These are phyloP conservation scores for Cyclocybe aegerita DNA, from an alignment of 768 basidiomycete genomes.

Conservation along the genomic window DNA sequence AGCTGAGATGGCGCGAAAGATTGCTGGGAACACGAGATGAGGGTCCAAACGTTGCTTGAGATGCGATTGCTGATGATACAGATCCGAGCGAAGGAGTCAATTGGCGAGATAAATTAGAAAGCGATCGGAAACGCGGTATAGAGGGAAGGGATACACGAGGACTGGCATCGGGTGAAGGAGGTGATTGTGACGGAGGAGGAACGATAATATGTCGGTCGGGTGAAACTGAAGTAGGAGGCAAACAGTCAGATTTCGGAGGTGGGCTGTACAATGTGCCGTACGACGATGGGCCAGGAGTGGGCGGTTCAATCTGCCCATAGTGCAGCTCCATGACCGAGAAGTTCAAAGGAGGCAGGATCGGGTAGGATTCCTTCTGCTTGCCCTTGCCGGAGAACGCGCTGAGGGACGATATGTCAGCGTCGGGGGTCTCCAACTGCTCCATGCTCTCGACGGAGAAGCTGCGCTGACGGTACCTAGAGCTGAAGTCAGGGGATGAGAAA, in stretches of 20 bases:
- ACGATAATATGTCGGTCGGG: constrained; percentile 18
- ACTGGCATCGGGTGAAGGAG: constrained; percentile 19
- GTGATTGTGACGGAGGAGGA: constrained; percentile 11
- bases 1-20: constrained; percentile 56
- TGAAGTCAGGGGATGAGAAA: constrained; percentile 21
- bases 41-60: constrained; percentile 46
- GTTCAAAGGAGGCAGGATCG: constrained; percentile 64
- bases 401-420: constrained; percentile 14
- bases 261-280: constrained; percentile 26
- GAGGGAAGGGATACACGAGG: constrained; percentile 27
- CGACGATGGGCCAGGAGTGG: constrained; percentile 39
- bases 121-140: constrained; percentile 52
- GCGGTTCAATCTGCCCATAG: constrained; percentile 34
- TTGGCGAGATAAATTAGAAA: constrained; percentile 51
- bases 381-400: constrained; percentile 35
- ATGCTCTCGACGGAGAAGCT: constrained; percentile 18
- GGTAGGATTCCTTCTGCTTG: constrained; percentile 64
- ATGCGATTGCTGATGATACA: constrained; percentile 41
- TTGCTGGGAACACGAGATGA: constrained; percentile 40
- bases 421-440: constrained; percentile 17
- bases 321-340: constrained; percentile 56
- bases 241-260: constrained; percentile 6
- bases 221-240: constrained; percentile 17
- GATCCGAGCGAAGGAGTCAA: constrained; percentile 38
- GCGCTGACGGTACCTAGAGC: constrained; percentile 14